Evolutionary conservation across 1,284 basidiomycete species (phyloP), one percentile per base, ranked within the genome.

Genomic region (Waitea zeae): DNA sequence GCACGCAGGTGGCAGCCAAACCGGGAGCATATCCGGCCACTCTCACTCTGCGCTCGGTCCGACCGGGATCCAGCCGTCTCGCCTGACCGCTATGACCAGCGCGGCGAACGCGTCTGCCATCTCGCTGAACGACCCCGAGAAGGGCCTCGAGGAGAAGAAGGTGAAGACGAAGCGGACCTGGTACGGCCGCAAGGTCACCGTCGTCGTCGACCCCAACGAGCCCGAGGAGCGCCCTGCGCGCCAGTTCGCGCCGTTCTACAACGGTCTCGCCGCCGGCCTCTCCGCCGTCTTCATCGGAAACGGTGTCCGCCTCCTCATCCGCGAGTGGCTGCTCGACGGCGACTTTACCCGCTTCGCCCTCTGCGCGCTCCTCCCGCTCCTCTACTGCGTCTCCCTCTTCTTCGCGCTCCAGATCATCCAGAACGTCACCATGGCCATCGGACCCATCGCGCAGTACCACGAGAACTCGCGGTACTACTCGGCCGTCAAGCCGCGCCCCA

Each of bases 381-480:
- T 64, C 19, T 64, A 61, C 45, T 59, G 55, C 36, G 54, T 68
- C 29, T 57, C 57, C 9, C 48, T 58, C 37, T 53, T 57, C 44
- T 56, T 55, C 41, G 45, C 53, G 31, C 36, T 56, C 18, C 48
- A 56, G 39, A 56, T 59, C 44, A 41, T 64, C 15, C 56, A 56
- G 44, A 59, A 53, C 43, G 38, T 53, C 19, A 49, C 49, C 28
- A 59, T 57, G 56, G 51, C 49, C 37, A 47, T 60, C 39, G 64
- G 62, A 12, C 67, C 67, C 18, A 59, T 69, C 40, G 57, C 58
- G 26, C 67, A 71, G 47, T 59, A 61, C 46, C 56, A 56, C 40
- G 46, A 57, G 30, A 67, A 67, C 43, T 62, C 61, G 2, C 56
- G 52, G 39, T 66, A 62, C 47, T 67, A 59, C 50, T 61, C 57